A percentile compares a stretch with the other conserved stretches of the same genome.
phyloP scores from a whole-genome alignment of 331 rosid genomes.

The Pyracantha coccinea region DNA sequence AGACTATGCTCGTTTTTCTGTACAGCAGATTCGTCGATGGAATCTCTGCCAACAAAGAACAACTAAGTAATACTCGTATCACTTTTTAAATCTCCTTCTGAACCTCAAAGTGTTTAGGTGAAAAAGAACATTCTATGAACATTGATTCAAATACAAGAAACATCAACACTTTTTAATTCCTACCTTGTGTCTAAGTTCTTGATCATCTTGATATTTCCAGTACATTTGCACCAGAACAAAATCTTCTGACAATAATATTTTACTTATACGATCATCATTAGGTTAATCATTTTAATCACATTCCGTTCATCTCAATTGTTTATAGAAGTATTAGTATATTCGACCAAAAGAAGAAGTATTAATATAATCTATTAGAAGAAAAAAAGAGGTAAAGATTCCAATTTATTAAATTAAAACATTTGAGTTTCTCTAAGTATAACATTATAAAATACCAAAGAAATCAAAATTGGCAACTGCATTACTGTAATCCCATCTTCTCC shows the following conservation, averaged over 20 bases:
- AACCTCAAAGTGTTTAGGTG: neutral
- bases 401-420: neutral
- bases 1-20: neutral
- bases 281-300: slow-evolving; percentile 16
- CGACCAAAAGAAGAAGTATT: neutral
- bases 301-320: slow-evolving; percentile 25
- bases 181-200: neutral
- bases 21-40: neutral
- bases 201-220: neutral
- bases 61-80: neutral
- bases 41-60: neutral
- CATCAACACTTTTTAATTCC: neutral
- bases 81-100: neutral
- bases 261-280: slow-evolving; percentile 18
- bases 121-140: neutral
- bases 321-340: neutral
- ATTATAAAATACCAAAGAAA: slow-evolving; percentile 1
- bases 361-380: neutral
- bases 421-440: neutral
- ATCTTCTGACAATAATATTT: slow-evolving; percentile 26
- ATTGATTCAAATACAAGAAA: neutral
- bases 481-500: slow-evolving; percentile 24
- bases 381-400: neutral
- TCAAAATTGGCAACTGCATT: slow-evolving; percentile 28
- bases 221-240: slow-evolving; percentile 18